A percentile compares a stretch with the other conserved stretches of the same genome.
Evolutionary conservation across 1,284 basidiomycete species (phyloP).

Genomic region (Leccinum pseudoinsigne): DNA sequence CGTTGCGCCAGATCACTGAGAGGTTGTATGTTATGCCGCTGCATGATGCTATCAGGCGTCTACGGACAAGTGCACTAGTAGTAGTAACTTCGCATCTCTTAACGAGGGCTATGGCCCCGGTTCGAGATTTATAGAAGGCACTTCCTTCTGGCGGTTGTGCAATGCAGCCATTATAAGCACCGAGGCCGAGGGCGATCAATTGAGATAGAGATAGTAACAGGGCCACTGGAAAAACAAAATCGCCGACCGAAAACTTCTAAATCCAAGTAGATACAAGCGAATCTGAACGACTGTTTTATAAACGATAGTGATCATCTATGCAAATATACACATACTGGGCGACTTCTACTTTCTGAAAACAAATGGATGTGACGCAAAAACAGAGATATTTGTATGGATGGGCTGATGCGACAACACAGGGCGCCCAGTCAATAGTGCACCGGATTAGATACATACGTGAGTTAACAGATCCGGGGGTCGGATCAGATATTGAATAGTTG

Average conservation of each 20-base stretch:
- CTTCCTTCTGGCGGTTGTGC: background rate
- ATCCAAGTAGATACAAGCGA: constrained; percentile 3
- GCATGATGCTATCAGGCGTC: constrained; percentile 5
- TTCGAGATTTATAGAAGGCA: background rate
- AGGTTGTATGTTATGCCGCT: background rate
- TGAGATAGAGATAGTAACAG: background rate
- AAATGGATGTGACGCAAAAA: constrained; percentile 1
- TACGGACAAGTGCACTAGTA: background rate
- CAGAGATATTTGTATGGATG: background rate
- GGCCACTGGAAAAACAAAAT: background rate
- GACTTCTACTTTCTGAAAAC: background rate
- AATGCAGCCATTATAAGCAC: background rate
- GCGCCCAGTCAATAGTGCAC: background rate
- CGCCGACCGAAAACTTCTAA: background rate
- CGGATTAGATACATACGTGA: background rate
- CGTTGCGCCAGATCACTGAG: background rate
- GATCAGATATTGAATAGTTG: background rate
- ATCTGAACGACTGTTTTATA: background rate
- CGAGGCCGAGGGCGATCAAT: background rate
- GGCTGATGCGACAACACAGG: constrained; percentile 4
- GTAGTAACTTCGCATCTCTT: background rate
- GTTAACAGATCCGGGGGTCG: background rate
- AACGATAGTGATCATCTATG: constrained; percentile 4
- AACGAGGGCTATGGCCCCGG: background rate
- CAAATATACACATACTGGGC: constrained; percentile 11